Conservation (phyloP, 805 yeast genomes). For the Candida maris region DNA sequence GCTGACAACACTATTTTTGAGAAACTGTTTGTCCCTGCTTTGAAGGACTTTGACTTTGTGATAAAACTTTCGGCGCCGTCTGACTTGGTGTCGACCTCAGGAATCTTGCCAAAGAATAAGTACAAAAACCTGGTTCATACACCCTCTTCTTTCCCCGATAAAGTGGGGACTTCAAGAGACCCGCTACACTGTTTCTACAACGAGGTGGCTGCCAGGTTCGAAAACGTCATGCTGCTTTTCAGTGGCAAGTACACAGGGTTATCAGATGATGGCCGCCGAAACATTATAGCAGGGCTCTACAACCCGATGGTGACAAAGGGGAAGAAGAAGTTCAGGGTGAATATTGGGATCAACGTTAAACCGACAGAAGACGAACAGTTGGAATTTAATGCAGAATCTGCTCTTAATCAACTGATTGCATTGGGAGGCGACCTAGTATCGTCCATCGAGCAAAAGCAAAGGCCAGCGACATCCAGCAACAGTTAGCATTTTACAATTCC, state of each 20-base stretch:
- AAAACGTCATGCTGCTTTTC: slow-evolving; percentile 68
- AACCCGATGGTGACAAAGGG: slow-evolving; percentile 55
- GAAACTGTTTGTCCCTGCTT: slow-evolving; percentile 73
- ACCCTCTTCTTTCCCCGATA: slow-evolving; percentile 40
- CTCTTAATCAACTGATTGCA: slow-evolving; percentile 65
- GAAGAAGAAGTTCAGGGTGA: slow-evolving; percentile 72
- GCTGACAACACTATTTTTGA: slow-evolving; percentile 38
- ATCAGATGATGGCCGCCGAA: slow-evolving; percentile 43
- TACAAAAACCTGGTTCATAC: slow-evolving; percentile 56
- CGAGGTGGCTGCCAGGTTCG: slow-evolving; percentile 61
- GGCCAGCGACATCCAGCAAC: too few species aligned
- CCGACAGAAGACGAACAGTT: slow-evolving; percentile 55
- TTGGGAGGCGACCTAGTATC: slow-evolving; percentile 64
- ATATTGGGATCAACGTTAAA: slow-evolving; percentile 66
- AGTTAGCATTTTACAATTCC: too few species aligned
- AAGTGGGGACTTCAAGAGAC: slow-evolving; percentile 40
- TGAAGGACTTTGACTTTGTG: slow-evolving; percentile 80
- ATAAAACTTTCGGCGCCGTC: slow-evolving; percentile 47
- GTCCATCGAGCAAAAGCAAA: slow-evolving; percentile 24
- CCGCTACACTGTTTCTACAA: slow-evolving; percentile 56
- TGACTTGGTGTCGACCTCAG: slow-evolving; percentile 46
- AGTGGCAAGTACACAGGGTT: slow-evolving; percentile 52
- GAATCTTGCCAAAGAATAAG: slow-evolving; percentile 49
- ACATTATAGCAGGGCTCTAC: slow-evolving; percentile 77
- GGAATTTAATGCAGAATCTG: slow-evolving; percentile 63